A percentile compares a stretch with the other conserved stretches of the same genome.
Conservation (phyloP, 202 grass and related monocot species). For the Eragrostis tef region DNA sequence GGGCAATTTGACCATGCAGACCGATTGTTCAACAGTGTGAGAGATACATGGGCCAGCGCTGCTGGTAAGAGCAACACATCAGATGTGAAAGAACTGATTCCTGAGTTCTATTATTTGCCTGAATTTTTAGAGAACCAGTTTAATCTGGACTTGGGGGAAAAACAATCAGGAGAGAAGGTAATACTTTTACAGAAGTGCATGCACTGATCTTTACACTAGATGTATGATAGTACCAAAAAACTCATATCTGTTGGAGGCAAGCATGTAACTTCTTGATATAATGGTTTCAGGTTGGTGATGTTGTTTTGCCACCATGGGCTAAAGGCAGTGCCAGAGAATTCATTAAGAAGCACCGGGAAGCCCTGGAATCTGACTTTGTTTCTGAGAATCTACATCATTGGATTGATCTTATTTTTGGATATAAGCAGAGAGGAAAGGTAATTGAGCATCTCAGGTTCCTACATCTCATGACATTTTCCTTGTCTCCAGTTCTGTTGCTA, state of each 20-base stretch:
- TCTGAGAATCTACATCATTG: conserved; percentile 99
- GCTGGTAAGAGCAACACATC: conserved; percentile 99
- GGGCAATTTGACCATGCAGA: conserved; percentile 99
- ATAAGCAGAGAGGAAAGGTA: conserved; percentile 98
- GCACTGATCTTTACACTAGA: conserved; percentile 18
- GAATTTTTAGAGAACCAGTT: conserved; percentile 96
- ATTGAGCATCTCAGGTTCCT: conserved; percentile 44
- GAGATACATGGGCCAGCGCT: conserved; percentile 89
- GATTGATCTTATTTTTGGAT: conserved; percentile 99
- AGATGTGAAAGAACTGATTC: conserved; percentile 98
- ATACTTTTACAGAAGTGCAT: conserved; percentile 31
- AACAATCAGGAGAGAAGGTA: conserved; percentile 99
- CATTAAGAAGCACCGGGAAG: conserved; percentile 93
- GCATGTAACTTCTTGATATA: conserved; percentile 42
- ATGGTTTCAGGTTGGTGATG: conserved; percentile 79
- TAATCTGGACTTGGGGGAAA: conserved; percentile 91
- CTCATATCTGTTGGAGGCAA: conserved; percentile 33
- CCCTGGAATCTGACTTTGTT: conserved; percentile 93
- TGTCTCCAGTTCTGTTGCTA: conserved; percentile 15
- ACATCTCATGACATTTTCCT: conserved; percentile 19
- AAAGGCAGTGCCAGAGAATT: conserved; percentile 92
- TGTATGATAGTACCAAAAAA: conserved; percentile 26
- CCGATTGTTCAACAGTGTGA: conserved; percentile 89
- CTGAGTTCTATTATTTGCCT: conserved; percentile 99
- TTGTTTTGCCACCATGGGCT: conserved; percentile 95